Percentiles rank a stretch among this genome's conserved stretches.
These are phyloP conservation scores for Yamadazyma paraphyllophila DNA, from an alignment of 805 yeast species.

Conservation along the genomic window DNA sequence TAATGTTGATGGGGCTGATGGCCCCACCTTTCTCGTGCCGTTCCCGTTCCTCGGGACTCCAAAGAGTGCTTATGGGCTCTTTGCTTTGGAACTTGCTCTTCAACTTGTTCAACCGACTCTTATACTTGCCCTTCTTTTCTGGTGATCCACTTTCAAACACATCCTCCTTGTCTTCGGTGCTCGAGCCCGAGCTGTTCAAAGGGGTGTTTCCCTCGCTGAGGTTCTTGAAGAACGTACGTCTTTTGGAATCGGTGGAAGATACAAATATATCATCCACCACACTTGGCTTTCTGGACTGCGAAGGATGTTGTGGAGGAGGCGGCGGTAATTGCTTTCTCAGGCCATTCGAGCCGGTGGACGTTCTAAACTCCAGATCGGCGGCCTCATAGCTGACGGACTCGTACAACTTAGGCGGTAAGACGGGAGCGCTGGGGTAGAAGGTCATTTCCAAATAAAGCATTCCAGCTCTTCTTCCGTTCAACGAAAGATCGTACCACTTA, in stretches of 20 bases:
- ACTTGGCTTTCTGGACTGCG: constrained; percentile 11
- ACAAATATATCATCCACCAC: constrained; percentile 28
- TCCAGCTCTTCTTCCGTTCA: constrained; percentile 78
- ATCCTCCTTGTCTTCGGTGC: constrained; percentile 12
- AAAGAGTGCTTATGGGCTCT: constrained; percentile 28
- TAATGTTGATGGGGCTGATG: constrained; percentile 11
- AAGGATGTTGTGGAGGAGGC: constrained; percentile 17
- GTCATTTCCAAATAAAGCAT: constrained; percentile 88
- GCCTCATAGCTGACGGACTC: constrained; percentile 10
- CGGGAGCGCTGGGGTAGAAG: constrained; percentile 64
- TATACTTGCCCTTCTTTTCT: constrained; percentile 20
- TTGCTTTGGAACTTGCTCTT: constrained; percentile 31
- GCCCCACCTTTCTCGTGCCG: constrained; percentile 4
- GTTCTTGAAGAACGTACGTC: constrained; percentile 12
- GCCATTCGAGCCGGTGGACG: background rate
- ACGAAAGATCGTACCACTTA: constrained; percentile 72
- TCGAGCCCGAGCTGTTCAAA: constrained; percentile 10
- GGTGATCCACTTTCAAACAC: constrained; percentile 4
- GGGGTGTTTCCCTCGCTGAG: constrained; percentile 4
- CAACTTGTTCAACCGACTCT: constrained; percentile 29
- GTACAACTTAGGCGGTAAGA: constrained; percentile 38
- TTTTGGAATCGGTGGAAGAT: constrained; percentile 8
- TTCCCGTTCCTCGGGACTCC: constrained; percentile 11
- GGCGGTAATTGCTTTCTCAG: constrained; percentile 7
- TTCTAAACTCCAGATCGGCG: background rate